These are phyloP conservation scores for Phytophthora cryptogea DNA, from an alignment of 352 stramenopile genomes.

Conservation along the genomic window DNA sequence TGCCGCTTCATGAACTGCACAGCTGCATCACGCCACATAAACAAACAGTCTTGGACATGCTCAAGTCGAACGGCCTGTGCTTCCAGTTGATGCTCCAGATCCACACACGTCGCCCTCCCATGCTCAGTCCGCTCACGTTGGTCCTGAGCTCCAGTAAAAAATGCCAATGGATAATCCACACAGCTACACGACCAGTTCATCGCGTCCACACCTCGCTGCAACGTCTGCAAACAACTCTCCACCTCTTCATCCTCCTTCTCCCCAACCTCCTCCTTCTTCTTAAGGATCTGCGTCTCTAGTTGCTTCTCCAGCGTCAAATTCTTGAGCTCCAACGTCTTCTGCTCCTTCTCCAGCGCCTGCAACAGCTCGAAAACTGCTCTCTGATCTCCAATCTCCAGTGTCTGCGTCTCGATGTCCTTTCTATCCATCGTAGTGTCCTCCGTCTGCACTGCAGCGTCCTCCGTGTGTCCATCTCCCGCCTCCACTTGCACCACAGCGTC, in stretches of 20 bases:
- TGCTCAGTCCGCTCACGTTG: not conserved
- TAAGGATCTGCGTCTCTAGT: slow-evolving; percentile 14
- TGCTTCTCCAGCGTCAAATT: slow-evolving; percentile 30
- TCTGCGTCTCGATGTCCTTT: slow-evolving; percentile 14
- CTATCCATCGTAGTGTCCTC: not conserved
- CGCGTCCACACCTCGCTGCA: slow-evolving; percentile 24
- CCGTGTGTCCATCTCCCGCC: not conserved
- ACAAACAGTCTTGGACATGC: slow-evolving; percentile 30
- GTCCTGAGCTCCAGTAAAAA: slow-evolving; percentile 16
- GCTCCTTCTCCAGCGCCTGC: slow-evolving; percentile 30
- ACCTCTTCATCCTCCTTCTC: slow-evolving; percentile 3
- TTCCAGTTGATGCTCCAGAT: slow-evolving; percentile 35
- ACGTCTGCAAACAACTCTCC: slow-evolving; percentile 19
- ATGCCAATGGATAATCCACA: slow-evolving; percentile 19
- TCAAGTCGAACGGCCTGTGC: slow-evolving; percentile 24
- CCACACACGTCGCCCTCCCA: slow-evolving; percentile 22
- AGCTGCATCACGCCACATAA: slow-evolving; percentile 27
- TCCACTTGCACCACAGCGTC: slow-evolving; percentile 22
- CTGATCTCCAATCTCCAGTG: not conserved
- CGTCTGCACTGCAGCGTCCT: slow-evolving; percentile 25
- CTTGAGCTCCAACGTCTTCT: slow-evolving; percentile 25
- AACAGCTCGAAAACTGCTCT: slow-evolving; percentile 10
- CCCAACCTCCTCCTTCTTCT: slow-evolving; percentile 5
- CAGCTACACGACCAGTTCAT: slow-evolving; percentile 31
- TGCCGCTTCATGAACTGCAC: slow-evolving; percentile 29